These are phyloP conservation scores for Xanthoparmelia taractica DNA, from an alignment of 495 filamentous ascomycete genomes.

Conservation along the genomic window DNA sequence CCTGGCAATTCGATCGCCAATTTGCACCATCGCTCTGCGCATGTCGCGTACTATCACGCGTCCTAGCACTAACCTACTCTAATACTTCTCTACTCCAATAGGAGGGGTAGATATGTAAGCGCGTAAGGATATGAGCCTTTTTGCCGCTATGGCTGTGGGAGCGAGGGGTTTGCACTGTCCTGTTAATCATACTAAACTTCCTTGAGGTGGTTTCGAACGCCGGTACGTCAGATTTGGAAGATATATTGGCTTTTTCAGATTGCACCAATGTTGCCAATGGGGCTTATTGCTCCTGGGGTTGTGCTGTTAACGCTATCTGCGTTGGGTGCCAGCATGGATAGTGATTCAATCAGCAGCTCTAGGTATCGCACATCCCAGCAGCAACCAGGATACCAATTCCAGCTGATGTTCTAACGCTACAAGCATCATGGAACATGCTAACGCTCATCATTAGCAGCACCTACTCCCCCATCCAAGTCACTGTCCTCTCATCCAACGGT, in stretches of 20 bases:
- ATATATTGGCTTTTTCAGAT: background rate
- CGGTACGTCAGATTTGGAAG: too few species aligned
- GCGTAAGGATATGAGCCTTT: background rate
- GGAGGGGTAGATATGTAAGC: background rate
- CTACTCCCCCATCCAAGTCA: background rate
- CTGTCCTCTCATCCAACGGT: conserved; percentile 3
- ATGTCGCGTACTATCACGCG: background rate
- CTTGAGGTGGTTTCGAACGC: background rate
- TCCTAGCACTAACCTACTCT: background rate
- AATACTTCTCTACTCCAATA: background rate
- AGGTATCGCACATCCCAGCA: background rate
- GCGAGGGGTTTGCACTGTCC: background rate
- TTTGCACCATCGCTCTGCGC: background rate
- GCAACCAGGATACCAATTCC: background rate
- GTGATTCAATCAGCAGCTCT: background rate
- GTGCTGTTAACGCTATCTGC: background rate
- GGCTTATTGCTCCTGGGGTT: background rate
- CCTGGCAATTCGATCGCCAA: background rate
- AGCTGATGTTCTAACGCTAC: background rate
- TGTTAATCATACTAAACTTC: background rate
- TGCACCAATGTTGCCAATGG: background rate
- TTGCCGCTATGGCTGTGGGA: background rate
- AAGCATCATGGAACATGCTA: background rate
- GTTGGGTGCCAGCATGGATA: background rate
- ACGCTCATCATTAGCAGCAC: background rate